A percentile compares a stretch with the other conserved stretches of the same genome.
Conservation (phyloP, 441 rosid genomes). For the Aleurites moluccanus region DNA sequence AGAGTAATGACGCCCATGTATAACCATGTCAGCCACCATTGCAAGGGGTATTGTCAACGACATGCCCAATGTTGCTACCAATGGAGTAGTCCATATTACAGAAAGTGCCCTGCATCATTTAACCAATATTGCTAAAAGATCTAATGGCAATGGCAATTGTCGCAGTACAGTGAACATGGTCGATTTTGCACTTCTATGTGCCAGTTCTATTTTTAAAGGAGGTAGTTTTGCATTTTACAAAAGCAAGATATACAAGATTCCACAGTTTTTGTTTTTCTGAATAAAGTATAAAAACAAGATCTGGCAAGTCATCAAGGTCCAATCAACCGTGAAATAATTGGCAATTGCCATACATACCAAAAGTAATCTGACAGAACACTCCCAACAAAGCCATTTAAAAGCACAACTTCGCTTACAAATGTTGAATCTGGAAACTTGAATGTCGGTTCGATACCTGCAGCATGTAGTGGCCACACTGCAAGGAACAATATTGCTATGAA, state of each 20-base stretch:
- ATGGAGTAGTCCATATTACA: slow-evolving; percentile 90
- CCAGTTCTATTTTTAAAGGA: neutral
- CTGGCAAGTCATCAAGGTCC: neutral
- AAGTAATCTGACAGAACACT: slow-evolving; percentile 62
- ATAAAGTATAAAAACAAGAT: neutral
- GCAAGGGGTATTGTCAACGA: slow-evolving; percentile 85
- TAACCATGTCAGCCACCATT: slow-evolving; percentile 78
- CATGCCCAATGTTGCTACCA: slow-evolving; percentile 78
- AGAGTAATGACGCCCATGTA: slow-evolving; percentile 71
- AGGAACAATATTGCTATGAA: neutral
- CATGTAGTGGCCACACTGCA: slow-evolving; percentile 61
- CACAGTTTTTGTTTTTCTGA: neutral
- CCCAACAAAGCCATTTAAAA: slow-evolving; percentile 52
- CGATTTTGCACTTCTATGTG: neutral
- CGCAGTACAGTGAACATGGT: neutral
- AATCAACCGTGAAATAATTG: neutral
- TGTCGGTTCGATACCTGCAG: slow-evolving; percentile 51
- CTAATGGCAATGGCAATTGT: neutral
- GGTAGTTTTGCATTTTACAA: neutral
- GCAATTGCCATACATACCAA: slow-evolving; percentile 37
- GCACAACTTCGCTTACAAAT: slow-evolving; percentile 38
- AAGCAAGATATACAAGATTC: neutral
- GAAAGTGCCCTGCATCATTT: slow-evolving; percentile 65
- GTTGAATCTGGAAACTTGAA: slow-evolving; percentile 50
- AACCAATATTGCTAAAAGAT: neutral